Evolutionary conservation across 176 grass and related monocot genomes (phyloP).

Genomic region (Coix lacrymajobi): DNA sequence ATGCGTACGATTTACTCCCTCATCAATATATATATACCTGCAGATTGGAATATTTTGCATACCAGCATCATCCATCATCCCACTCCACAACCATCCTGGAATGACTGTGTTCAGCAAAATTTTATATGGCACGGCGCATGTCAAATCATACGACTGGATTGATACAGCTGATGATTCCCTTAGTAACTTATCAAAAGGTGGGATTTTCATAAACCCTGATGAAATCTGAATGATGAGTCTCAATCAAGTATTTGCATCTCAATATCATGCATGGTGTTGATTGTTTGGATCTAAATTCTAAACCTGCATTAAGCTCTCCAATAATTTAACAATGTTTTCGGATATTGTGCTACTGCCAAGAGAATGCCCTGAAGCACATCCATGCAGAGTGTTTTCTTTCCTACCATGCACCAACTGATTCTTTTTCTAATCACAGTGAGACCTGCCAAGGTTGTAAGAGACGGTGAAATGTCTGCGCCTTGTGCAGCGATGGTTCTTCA

Average conservation of each 20-base stretch:
- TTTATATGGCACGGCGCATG: conserved; percentile 59
- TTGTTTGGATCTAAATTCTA: not conserved
- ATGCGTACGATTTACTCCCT: not conserved
- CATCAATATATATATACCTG: not conserved
- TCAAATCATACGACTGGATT: conserved; percentile 70
- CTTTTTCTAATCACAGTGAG: conserved; percentile 22
- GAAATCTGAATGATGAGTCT: not conserved
- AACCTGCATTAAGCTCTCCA: not conserved
- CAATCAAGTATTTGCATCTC: not conserved
- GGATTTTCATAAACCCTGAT: not conserved
- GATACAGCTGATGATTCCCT: conserved; percentile 17
- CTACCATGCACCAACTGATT: no score
- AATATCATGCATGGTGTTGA: not conserved
- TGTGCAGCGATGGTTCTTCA: conserved; percentile 43
- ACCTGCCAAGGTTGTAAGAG: conserved; percentile 50
- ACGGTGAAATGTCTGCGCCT: conserved; percentile 46
- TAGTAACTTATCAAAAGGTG: conserved; percentile 45
- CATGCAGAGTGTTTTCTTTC: no score
- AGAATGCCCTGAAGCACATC: not conserved
- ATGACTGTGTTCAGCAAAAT: conserved; percentile 75
- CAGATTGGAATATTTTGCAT: conserved; percentile 90
- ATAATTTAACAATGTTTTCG: not conserved
- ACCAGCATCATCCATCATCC: conserved; percentile 70
- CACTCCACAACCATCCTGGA: conserved; percentile 76
- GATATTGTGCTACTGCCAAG: not conserved